Evolutionary conservation across 768 basidiomycete species (phyloP), one percentile per base, ranked within the genome.

Genomic region (Dendrothele bispora): DNA sequence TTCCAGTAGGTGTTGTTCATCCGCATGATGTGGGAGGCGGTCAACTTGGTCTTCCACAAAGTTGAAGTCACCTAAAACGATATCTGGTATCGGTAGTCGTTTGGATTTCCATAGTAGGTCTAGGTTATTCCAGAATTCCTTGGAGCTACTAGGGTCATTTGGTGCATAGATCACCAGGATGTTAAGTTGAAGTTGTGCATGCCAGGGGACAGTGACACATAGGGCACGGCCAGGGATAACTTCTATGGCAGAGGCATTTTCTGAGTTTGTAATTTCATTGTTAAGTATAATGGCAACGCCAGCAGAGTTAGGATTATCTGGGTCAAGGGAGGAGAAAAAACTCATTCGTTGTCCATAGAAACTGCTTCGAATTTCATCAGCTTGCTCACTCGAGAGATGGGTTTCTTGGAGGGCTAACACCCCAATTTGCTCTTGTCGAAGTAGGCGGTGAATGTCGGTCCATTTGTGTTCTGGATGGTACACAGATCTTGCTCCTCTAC

Each of bases 151-250:
- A 0, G 4, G 20, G 0, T 52, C 39, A 2, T 56, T 57, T 0
- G 58, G 63, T 2, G 63, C 57, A 10, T 64, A 64, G 0, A 58
- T 7, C 1, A 53, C 58, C 1, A 63, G 50, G 0, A 62, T 25
- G 0, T 45, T 49, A 0, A 52, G 38, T 1, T 48, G 43, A 4
- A 42, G 7, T n/a, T 18, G 35, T 0, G 18, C 25, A 17, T 56
- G 44, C 51, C 55, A 53, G 0, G 55, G 55, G 17, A 53, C 22
- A 4, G n/a, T 20, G 3, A 49, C 11, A 0, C 50, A 46, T 3
- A 56, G 24, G 6, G 55, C 55, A 11, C 38, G 15, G 1, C 55
- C 51, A 0, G 35, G 34, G 3, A 47, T 22, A 3, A 47, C 18
- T 5, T 20, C 0, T 24, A 25, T 21, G 11, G 15, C 14, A 11